phyloP scores from a whole-genome alignment of 2,329 filamentous ascomycete species.

The Phoma sp. region DNA sequence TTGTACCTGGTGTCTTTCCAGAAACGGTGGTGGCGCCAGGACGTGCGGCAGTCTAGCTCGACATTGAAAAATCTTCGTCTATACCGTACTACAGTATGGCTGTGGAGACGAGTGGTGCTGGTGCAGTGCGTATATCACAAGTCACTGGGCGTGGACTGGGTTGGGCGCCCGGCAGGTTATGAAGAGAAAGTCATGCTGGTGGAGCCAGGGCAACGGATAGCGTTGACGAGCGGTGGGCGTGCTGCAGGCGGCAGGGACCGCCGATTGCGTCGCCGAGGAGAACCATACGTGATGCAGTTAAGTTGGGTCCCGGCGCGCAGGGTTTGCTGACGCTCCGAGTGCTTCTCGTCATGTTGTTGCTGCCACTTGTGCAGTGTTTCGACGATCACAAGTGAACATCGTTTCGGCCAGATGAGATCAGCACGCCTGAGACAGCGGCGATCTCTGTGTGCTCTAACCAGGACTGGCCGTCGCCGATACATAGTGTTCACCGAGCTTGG shows the following conservation, averaged over 20 bases:
- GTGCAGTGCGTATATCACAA: background rate
- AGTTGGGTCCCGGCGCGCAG: background rate
- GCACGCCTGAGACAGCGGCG: slow-evolving; percentile 12
- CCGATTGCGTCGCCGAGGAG: slow-evolving; percentile 24
- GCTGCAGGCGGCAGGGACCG: slow-evolving; percentile 19
- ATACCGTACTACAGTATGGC: background rate
- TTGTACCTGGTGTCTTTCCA: slow-evolving; percentile 23
- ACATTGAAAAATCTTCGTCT: slow-evolving; percentile 2
- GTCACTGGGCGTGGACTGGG: background rate
- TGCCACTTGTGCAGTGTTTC: slow-evolving; percentile 4
- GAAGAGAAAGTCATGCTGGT: slow-evolving; percentile 17
- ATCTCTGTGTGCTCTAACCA: background rate
- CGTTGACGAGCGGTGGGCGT: slow-evolving; percentile 21
- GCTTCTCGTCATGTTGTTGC: slow-evolving; percentile 1
- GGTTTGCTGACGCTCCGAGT: background rate
- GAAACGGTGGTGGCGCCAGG: slow-evolving; percentile 19
- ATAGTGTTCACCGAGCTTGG: background rate
- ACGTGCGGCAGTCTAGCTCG: slow-evolving; percentile 8
- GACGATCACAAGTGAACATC: slow-evolving; percentile 4
- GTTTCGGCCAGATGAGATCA: slow-evolving; percentile 23
- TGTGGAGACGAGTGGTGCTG: background rate
- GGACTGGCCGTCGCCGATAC: background rate
- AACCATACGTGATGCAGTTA: slow-evolving; percentile 22
- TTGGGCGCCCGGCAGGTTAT: slow-evolving; percentile 2
- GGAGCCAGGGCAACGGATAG: slow-evolving; percentile 23